Percentiles rank a stretch among this genome's conserved stretches.
Conservation (phyloP, 2,329 filamentous ascomycete species). For the Aspergillus bombycis region DNA sequence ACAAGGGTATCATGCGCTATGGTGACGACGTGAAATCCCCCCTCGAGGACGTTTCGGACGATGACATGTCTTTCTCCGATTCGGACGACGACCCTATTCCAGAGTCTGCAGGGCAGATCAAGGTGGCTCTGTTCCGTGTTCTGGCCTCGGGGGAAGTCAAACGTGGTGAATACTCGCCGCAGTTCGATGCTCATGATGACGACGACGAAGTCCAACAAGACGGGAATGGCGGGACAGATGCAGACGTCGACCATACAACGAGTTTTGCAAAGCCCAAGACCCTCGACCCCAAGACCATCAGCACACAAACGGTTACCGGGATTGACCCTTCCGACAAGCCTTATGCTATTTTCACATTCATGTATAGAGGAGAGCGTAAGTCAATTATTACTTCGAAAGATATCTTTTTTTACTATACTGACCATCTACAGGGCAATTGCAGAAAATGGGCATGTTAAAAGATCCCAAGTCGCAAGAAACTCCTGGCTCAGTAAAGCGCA, state of each 20-base stretch:
- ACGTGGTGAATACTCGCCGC: constrained; percentile 94
- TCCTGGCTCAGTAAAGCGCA: constrained; percentile 69
- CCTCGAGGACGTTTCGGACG: constrained; percentile 72
- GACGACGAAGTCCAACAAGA: constrained; percentile 70
- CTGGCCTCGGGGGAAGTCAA: constrained; percentile 96
- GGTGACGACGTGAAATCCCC: constrained; percentile 75
- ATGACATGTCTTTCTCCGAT: constrained; percentile 67
- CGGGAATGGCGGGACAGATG: constrained; percentile 67
- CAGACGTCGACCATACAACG: constrained; percentile 92
- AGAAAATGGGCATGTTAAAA: constrained; percentile 90
- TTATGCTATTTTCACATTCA: constrained; percentile 96
- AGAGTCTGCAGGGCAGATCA: constrained; percentile 96
- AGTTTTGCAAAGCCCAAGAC: constrained; percentile 97
- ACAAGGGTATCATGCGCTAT: constrained; percentile 72
- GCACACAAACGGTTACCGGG: constrained; percentile 97
- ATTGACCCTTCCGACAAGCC: constrained; percentile 96
- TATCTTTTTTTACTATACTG: background rate
- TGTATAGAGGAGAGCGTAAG: constrained; percentile 93
- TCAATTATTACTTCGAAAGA: constrained; percentile 26
- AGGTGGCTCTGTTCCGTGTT: constrained; percentile 94
- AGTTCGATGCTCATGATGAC: constrained; percentile 95
- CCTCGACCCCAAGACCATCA: constrained; percentile 94
- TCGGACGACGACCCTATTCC: constrained; percentile 85
- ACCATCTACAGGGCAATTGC: constrained; percentile 72
- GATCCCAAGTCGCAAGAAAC: constrained; percentile 65